Evolutionary conservation across 148 eudicot species (phyloP).

Genomic region (Polygonum maritimum): DNA sequence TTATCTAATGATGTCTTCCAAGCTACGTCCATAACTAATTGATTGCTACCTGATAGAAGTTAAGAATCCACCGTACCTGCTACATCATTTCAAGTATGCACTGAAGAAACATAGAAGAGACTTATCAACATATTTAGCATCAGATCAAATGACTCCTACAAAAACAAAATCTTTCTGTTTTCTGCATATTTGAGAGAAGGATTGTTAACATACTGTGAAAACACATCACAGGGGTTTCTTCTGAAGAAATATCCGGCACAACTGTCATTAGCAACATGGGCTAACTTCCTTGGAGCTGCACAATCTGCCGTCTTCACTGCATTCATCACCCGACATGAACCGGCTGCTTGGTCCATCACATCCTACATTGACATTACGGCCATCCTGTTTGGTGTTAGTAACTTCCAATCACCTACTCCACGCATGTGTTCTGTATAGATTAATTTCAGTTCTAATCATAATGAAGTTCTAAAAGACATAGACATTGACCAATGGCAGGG

Average conservation of each 20-base stretch:
- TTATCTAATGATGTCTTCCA: neutral
- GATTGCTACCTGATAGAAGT: too few relatives aligned
- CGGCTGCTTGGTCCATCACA: constrained; percentile 20
- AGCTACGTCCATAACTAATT: neutral
- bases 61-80: neutral
- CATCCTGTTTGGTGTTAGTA: constrained; percentile 37
- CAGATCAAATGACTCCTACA: neutral
- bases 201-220: neutral
- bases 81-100: neutral
- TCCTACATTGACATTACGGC: constrained; percentile 30
- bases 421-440: neutral
- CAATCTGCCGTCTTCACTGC: constrained; percentile 35
- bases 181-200: neutral
- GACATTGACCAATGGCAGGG: constrained; percentile 25
- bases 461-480: neutral
- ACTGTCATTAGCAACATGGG: constrained; percentile 37
- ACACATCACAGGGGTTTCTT: constrained; percentile 24
- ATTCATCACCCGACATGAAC: constrained; percentile 25
- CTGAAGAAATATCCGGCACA: constrained; percentile 42
- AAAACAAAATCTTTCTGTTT: neutral
- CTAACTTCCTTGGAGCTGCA: constrained; percentile 41
- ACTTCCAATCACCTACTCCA: neutral
- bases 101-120: neutral
- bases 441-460: neutral
- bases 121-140: neutral